Evolutionary conservation across 1,284 basidiomycete genomes (phyloP).

Genomic region (Cutaneotrichosporon cyanovorans): DNA sequence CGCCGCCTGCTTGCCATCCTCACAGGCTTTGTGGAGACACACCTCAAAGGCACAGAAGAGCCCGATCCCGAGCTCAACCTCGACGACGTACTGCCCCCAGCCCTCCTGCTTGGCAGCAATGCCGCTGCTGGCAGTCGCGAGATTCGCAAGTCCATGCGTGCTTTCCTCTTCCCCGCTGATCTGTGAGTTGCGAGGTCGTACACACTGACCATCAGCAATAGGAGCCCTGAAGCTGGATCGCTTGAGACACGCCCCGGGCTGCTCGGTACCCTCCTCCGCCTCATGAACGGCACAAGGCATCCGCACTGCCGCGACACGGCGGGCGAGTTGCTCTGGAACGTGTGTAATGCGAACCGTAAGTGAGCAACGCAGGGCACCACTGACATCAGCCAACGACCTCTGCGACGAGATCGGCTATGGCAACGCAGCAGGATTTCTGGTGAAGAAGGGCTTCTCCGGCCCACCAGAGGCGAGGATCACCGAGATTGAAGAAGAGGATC

Average conservation of each 20-base stretch:
- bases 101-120: conserved; percentile 64
- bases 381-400: conserved; percentile 55
- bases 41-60: conserved; percentile 22
- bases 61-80: conserved; percentile 46
- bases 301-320: conserved; percentile 60
- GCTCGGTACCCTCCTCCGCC: conserved; percentile 69
- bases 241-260: conserved; percentile 64
- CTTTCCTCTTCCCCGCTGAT: conserved; percentile 62
- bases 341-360: conserved; percentile 72
- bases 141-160: conserved; percentile 54
- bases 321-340: conserved; percentile 76
- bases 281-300: conserved; percentile 67
- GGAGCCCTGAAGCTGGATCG: conserved; percentile 52
- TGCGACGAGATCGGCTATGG: conserved; percentile 78
- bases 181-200: too few species aligned
- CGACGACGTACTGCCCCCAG: conserved; percentile 68
- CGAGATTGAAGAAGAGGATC: conserved; percentile 38
- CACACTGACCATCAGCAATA: conserved; percentile 59
- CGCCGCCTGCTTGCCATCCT: conserved; percentile 23
- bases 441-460: conserved; percentile 72
- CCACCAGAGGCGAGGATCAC: conserved; percentile 48
- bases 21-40: conserved; percentile 22
- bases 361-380: too few species aligned
- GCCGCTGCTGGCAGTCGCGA: conserved; percentile 58
- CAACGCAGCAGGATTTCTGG: conserved; percentile 83